A percentile compares a stretch with the other conserved stretches of the same genome.
Evolutionary conservation across 352 stramenopile genomes (phyloP).

Genomic region (Phytophthora sp.): DNA sequence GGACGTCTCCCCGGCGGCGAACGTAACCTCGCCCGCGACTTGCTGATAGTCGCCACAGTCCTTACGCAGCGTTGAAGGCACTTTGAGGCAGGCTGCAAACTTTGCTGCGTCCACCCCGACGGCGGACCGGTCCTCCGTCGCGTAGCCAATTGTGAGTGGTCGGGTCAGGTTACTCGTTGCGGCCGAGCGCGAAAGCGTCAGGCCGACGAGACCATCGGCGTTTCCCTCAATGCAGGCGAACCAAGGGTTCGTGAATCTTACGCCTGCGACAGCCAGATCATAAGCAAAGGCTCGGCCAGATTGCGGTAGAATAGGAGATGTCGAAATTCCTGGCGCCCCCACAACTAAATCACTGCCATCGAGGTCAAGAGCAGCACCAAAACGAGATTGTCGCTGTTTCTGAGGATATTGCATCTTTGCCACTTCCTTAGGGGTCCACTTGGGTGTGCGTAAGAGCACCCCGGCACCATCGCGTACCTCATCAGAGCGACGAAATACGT

Average conservation of each 20-base stretch:
- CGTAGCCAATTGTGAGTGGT: conserved; percentile 71
- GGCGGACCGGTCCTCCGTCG: conserved; percentile 78
- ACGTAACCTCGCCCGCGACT: conserved; percentile 87
- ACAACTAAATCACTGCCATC: conserved; percentile 65
- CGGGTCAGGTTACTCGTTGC: conserved; percentile 44
- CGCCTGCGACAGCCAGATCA: conserved; percentile 54
- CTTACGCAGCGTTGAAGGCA: conserved; percentile 59
- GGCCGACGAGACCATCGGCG: conserved; percentile 52
- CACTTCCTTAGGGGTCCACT: conserved; percentile 75
- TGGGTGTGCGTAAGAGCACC: conserved; percentile 60
- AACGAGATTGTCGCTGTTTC: conserved; percentile 62
- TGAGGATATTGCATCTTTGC: conserved; percentile 81
- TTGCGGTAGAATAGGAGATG: conserved; percentile 36
- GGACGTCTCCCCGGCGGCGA: conserved; percentile 84
- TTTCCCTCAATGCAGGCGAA: conserved; percentile 78
- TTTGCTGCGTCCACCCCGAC: conserved; percentile 57
- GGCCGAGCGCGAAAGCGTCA: conserved; percentile 55
- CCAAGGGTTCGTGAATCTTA: conserved; percentile 61
- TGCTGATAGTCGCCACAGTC: conserved; percentile 84
- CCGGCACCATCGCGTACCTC: conserved; percentile 77
- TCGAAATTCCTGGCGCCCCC: conserved; percentile 64
- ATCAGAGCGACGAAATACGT: conserved; percentile 66
- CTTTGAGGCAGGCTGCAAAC: conserved; percentile 63
- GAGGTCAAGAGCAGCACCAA: conserved; percentile 58
- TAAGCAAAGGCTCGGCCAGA: conserved; percentile 74